Percentiles rank a stretch among this genome's conserved stretches.
These are phyloP conservation scores for Pyrrhoderma lamaoense DNA, from an alignment of 1,284 basidiomycete species.

Conservation along the genomic window DNA sequence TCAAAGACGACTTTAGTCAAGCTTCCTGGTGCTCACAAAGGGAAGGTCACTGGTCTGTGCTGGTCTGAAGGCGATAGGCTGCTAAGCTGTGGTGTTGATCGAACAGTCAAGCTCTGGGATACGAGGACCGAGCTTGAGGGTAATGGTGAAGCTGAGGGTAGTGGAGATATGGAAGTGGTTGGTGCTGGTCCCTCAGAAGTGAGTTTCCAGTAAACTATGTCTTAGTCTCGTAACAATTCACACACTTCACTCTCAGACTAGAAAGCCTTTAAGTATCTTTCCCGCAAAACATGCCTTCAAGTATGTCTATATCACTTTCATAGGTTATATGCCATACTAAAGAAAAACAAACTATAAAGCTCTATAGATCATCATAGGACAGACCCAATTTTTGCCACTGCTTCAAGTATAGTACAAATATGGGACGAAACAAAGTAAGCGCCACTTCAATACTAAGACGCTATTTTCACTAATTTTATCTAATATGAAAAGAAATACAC, in stretches of 20 bases:
- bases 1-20: conserved; percentile 56
- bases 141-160: conserved; percentile 24
- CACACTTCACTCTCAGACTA: conserved; percentile 25
- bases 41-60: conserved; percentile 84
- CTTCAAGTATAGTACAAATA: conserved; percentile 88
- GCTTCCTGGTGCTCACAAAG: conserved; percentile 81
- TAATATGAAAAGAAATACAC: conserved; percentile 61
- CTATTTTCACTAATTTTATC: too few species aligned
- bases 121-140: conserved; percentile 25
- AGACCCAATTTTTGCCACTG: conserved; percentile 87
- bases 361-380: conserved; percentile 91
- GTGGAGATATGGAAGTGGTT: too few species aligned
- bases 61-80: conserved; percentile 66
- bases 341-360: conserved; percentile 34
- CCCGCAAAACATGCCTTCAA: conserved; percentile 85
- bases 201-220: conserved; percentile 1
- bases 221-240: not conserved
- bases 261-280: conserved; percentile 67
- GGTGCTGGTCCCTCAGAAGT: conserved; percentile 32
- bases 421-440: conserved; percentile 99
- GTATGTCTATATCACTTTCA: conserved; percentile 33
- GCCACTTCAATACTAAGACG: too few species aligned
- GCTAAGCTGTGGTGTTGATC: conserved; percentile 88
- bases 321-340: not conserved
- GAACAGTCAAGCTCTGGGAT: conserved; percentile 89